Evolutionary conservation across 139 green algal species (phyloP).

Genomic region (Tetradesmus obliquus): DNA sequence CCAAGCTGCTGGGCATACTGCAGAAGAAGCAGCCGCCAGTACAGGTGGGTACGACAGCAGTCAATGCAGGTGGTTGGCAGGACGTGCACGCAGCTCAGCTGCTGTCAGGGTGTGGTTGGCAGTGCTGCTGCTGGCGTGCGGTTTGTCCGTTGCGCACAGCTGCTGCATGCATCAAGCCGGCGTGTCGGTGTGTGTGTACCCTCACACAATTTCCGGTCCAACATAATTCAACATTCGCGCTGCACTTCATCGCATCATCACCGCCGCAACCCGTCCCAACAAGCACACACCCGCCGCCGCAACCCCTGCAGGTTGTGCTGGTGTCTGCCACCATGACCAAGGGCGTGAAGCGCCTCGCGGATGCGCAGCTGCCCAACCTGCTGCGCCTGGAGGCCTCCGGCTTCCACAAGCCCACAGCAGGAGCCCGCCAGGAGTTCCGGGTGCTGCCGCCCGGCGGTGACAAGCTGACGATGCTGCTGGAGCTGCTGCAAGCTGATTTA

Average conservation of each 20-base stretch:
- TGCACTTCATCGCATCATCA: too few relatives aligned
- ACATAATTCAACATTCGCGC: too few relatives aligned
- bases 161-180: too few relatives aligned
- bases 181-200: too few relatives aligned
- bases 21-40: conserved; percentile 38
- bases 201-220: too few relatives aligned
- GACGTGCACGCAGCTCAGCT: too few relatives aligned
- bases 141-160: too few relatives aligned
- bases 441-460: conserved; percentile 69
- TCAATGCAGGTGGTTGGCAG: too few relatives aligned
- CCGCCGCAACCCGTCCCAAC: too few relatives aligned
- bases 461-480: conserved; percentile 84
- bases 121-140: background rate
- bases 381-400: conserved; percentile 72
- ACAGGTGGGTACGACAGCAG: background rate
- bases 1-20: conserved; percentile 77
- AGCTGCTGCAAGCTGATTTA: conserved; percentile 60
- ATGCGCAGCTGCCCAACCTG: conserved; percentile 82
- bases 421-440: conserved; percentile 88
- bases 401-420: conserved; percentile 83
- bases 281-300: too few relatives aligned
- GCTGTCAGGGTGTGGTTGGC: background rate
- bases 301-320: conserved; percentile 73
- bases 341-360: conserved; percentile 68
- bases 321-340: conserved; percentile 94